These are phyloP conservation scores for Microsporum audouinii DNA, from an alignment of 2,329 filamentous ascomycete genomes.

Conservation along the genomic window DNA sequence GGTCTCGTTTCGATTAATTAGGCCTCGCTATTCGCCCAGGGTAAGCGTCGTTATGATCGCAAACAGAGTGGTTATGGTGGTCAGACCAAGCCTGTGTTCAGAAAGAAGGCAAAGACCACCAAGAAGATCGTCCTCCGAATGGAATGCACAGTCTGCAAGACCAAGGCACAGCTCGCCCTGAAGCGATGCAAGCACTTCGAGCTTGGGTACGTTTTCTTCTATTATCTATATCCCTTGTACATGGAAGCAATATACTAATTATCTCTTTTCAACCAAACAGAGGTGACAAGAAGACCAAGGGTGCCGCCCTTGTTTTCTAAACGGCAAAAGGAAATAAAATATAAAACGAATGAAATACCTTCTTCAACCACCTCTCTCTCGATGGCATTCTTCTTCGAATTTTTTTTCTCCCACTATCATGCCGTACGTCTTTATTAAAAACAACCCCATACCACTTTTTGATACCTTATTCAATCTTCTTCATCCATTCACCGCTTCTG, in stretches of 20 bases:
- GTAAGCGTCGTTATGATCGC: conserved; percentile 98
- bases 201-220: conserved; percentile 63
- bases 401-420: neutral
- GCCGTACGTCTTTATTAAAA: neutral
- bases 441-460: neutral
- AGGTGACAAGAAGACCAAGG: conserved; percentile 99
- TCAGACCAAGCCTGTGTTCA: conserved; percentile 99
- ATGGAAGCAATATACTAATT: conserved; percentile 6
- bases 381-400: neutral
- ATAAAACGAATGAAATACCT: conserved; percentile 3
- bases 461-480: neutral
- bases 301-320: conserved; percentile 99
- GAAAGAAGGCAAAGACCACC: conserved; percentile 99
- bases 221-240: conserved; percentile 1
- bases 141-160: conserved; percentile 96
- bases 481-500: neutral
- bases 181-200: conserved; percentile 99
- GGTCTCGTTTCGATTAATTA: conserved; percentile 23
- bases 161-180: conserved; percentile 91
- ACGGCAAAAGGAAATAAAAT: conserved; percentile 29
- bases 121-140: conserved; percentile 99
- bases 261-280: conserved; percentile 39
- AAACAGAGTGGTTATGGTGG: conserved; percentile 99
- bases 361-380: neutral
- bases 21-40: conserved; percentile 92